phyloP scores from a whole-genome alignment of 208 protist genomes.

The Leishmania gerbilli region DNA sequence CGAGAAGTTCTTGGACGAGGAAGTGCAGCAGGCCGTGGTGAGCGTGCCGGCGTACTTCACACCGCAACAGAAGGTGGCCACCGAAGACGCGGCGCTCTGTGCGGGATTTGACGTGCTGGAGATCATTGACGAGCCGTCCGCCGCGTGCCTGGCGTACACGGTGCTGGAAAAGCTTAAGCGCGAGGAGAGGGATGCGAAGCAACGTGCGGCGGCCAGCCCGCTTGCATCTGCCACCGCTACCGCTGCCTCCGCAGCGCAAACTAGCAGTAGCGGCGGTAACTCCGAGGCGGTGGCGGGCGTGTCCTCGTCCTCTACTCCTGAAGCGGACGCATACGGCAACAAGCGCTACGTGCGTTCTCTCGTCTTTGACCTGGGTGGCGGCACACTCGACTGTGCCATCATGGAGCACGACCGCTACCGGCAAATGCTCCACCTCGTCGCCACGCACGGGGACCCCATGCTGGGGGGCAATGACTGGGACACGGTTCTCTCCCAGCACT shows the following conservation, averaged over 20 bases:
- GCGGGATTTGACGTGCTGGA: conserved; percentile 93
- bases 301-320: background rate
- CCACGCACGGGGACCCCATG: conserved; percentile 89
- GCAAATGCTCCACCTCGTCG: conserved; percentile 73
- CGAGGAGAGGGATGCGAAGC: background rate
- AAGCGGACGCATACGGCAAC: background rate
- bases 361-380: conserved; percentile 92
- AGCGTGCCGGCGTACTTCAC: conserved; percentile 94
- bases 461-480: conserved; percentile 94
- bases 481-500: conserved; percentile 80
- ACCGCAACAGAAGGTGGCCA: conserved; percentile 90
- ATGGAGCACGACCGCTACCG: conserved; percentile 82
- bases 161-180: conserved; percentile 45
- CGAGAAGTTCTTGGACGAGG: conserved; percentile 82
- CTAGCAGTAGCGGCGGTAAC: background rate
- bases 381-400: conserved; percentile 91
- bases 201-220: background rate
- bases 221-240: conserved; percentile 1
- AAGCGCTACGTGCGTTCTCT: conserved; percentile 70
- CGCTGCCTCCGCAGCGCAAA: background rate
- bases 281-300: background rate
- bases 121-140: conserved; percentile 93
- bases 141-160: conserved; percentile 88
- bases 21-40: conserved; percentile 85
- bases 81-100: conserved; percentile 91